Base-by-base conservation (phyloP, 345 rosid genomes). In the Rhodamnia argentea region DNA sequence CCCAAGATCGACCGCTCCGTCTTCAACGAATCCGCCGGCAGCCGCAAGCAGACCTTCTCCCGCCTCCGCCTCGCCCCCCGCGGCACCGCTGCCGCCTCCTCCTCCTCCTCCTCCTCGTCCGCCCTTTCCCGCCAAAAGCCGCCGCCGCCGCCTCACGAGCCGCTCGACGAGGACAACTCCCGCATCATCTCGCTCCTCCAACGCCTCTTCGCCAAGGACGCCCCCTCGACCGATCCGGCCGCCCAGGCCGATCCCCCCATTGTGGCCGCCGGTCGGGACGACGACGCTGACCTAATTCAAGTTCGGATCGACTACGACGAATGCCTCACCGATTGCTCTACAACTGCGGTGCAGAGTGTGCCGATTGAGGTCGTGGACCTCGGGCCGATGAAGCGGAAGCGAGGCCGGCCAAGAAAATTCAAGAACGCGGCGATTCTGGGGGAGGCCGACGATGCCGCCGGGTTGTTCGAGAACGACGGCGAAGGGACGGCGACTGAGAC, bases 21-120 rank as follows among this genome's bases (percentile, higher is more conserved):
- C 84, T 96, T 97, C 93, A 97, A 96, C 82, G 99, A 97, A 85
- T 97, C 99, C 83, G 98, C 99, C 83, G 99, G 99, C 3, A 94
- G 98, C 89, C 96, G 95, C 78, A 96, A 94, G 54, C 99, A 97
- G 86, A 97, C 99, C 82, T 97, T 93, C 92, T 96, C 90, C 82
- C 98, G 96, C 57, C 94, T 97, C 87, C 97, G 96, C 75, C 93
- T 97, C 3, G 95, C 92, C 54, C 90, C 93, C n/a, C 97, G 97
- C 27, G 87, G 89, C 64, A 84, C 85, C 83, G 56, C 42, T 83
- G 60, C 57, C 88, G 82, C 59, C 85, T 89, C 78, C 88, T 83
- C 37, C 76, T 89, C 64, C 29, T 40, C 83, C 37, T 32, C 85
- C 88, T 85, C 85, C 87, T 42, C 74, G 20, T 64, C 78, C 78